A percentile compares a stretch with the other conserved stretches of the same genome.
Evolutionary conservation across 352 stramenopile genomes (phyloP).

Genomic region (Pythium apleroticum): DNA sequence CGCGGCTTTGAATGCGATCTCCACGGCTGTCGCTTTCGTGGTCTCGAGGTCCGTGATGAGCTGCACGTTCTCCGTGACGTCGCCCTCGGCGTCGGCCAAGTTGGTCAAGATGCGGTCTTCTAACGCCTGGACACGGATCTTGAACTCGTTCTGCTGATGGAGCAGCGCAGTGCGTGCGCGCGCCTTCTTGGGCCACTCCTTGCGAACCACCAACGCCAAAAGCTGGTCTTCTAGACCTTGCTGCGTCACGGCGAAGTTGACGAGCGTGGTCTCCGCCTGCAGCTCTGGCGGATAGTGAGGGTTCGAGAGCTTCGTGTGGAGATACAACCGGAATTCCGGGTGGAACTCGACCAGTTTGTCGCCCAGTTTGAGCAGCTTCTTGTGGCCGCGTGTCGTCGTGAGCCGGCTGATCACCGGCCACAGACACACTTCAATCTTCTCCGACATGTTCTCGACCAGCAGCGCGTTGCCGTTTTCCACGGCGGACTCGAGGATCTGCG

Average conservation of each 20-base stretch:
- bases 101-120: constrained; percentile 90
- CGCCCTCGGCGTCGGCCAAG: constrained; percentile 77
- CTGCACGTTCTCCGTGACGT: constrained; percentile 95
- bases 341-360: constrained; percentile 89
- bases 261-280: constrained; percentile 89
- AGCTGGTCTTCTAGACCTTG: constrained; percentile 90
- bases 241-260: constrained; percentile 93
- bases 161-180: constrained; percentile 73
- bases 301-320: constrained; percentile 94
- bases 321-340: constrained; percentile 77
- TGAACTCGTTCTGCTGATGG: constrained; percentile 91
- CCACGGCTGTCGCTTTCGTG: constrained; percentile 89
- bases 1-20: constrained; percentile 81
- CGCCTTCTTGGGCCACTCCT: constrained; percentile 89
- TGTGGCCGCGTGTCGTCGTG: constrained; percentile 73
- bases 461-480: constrained; percentile 81
- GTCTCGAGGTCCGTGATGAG: constrained; percentile 94
- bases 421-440: constrained; percentile 84
- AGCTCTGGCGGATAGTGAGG: constrained; percentile 91
- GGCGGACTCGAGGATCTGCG: constrained; percentile 67
- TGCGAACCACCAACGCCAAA: constrained; percentile 83
- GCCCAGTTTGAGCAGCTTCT: constrained; percentile 78
- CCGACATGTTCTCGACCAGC: constrained; percentile 89
- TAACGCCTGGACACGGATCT: constrained; percentile 81
- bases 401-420: constrained; percentile 81